Conservation (phyloP, 2,329 filamentous ascomycete genomes). For the Calcarisporium arbuscula region DNA sequence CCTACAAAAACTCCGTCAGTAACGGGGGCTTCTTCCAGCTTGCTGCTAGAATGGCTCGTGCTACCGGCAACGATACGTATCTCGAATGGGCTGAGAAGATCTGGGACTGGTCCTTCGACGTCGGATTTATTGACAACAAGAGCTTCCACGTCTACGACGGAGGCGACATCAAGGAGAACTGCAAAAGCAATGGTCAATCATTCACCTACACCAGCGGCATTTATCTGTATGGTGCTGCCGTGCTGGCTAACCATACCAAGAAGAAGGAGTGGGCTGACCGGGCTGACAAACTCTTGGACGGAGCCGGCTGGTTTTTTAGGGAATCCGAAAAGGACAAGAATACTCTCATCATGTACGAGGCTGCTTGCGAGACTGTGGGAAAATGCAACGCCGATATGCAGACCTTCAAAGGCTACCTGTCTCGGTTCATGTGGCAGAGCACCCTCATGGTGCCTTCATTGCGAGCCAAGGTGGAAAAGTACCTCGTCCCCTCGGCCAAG, state of each 20-base stretch:
- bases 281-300: slow-evolving; percentile 44
- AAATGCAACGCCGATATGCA: slow-evolving; percentile 58
- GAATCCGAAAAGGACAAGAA: slow-evolving; percentile 45
- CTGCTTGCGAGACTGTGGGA: slow-evolving; percentile 53
- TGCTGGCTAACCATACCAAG: slow-evolving; percentile 56
- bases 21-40: slow-evolving; percentile 83
- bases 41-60: slow-evolving; percentile 65
- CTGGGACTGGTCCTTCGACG: slow-evolving; percentile 57
- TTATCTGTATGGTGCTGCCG: slow-evolving; percentile 58
- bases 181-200: slow-evolving; percentile 46
- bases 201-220: slow-evolving; percentile 64
- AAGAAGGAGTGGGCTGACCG: slow-evolving; percentile 48
- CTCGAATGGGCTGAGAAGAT: slow-evolving; percentile 58
- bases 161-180: slow-evolving; percentile 47
- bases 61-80: slow-evolving; percentile 61
- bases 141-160: slow-evolving; percentile 56
- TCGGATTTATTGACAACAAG: slow-evolving; percentile 50
- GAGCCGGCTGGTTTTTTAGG: slow-evolving; percentile 48
- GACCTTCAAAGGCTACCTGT: slow-evolving; percentile 62
- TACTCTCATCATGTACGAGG: slow-evolving; percentile 61
- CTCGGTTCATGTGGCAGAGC: slow-evolving; percentile 57
- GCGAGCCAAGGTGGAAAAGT: slow-evolving; percentile 35
- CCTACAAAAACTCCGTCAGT: slow-evolving; percentile 77
- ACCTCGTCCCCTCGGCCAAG: slow-evolving; percentile 44
- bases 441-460: slow-evolving; percentile 51